These are phyloP conservation scores for cucumber (Cucumis sativus) DNA, from an alignment of 306 rosid genomes.

Conservation along the genomic window Cucumber_9930_V3 NC_026660.2:14632001-14632500, in stretches of 20 bases:
- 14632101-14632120: slow-evolving; percentile 97
- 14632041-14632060: not conserved
- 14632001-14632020: slow-evolving; percentile 74
- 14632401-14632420: slow-evolving; percentile 37
- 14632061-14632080: not conserved
- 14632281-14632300: slow-evolving; percentile 20
- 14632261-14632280: slow-evolving; percentile 76
- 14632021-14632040: not conserved
- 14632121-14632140: slow-evolving; percentile 89
- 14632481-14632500: not conserved
- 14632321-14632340: slow-evolving; percentile 23
- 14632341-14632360: slow-evolving; percentile 15
- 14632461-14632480: not conserved
- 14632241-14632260: slow-evolving; percentile 85
- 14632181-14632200: slow-evolving; percentile 97
- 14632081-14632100: slow-evolving; percentile 20
- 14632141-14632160: slow-evolving; percentile 82
- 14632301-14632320: slow-evolving; percentile 16
- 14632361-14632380: not conserved
- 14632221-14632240: slow-evolving; percentile 96
- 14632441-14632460: not conserved
- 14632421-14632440: slow-evolving; percentile 17
- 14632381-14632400: slow-evolving; percentile 21
- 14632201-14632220: slow-evolving; percentile 79
- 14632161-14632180: slow-evolving; percentile 95